Percentiles rank a stretch among this genome's conserved stretches.
Evolutionary conservation across 2,329 filamentous ascomycete species (phyloP).

Genomic region (Ophiostoma ulmi): DNA sequence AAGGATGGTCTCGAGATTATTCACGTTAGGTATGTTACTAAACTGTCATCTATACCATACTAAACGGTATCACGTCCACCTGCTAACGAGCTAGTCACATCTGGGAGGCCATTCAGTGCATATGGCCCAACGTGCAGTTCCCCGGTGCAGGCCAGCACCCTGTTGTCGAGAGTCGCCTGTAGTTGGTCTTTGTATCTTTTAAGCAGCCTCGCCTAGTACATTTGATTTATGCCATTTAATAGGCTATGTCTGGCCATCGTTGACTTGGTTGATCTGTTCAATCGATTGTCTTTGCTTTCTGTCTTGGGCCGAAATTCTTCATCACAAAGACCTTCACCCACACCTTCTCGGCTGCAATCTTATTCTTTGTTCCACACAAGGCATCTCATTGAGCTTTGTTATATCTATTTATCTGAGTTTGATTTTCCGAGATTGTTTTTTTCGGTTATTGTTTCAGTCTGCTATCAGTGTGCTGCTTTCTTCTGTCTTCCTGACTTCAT

Average conservation of each 20-base stretch:
- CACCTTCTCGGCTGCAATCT: constrained; percentile 4
- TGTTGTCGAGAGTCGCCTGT: constrained; percentile 75
- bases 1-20: constrained; percentile 81
- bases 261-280: too few species aligned
- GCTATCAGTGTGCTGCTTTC: background rate
- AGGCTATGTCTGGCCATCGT: too few species aligned
- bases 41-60: constrained; percentile 2
- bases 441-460: constrained; percentile 9
- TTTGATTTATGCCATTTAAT: background rate
- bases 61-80: constrained; percentile 24
- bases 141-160: constrained; percentile 63
- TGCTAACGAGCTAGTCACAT: constrained; percentile 58
- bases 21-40: constrained; percentile 63
- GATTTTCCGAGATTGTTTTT: constrained; percentile 8
- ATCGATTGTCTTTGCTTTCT: background rate
- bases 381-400: background rate
- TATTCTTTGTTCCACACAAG: constrained; percentile 5
- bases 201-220: background rate
- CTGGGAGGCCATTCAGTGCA: constrained; percentile 83
- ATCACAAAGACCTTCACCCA: background rate
- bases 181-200: constrained; percentile 31
- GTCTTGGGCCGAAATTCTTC: background rate
- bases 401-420: background rate
- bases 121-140: constrained; percentile 90
- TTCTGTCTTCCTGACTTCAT: background rate